These are phyloP conservation scores for Parmelia sp. DNA, from an alignment of 495 filamentous ascomycete genomes.

Conservation along the genomic window DNA sequence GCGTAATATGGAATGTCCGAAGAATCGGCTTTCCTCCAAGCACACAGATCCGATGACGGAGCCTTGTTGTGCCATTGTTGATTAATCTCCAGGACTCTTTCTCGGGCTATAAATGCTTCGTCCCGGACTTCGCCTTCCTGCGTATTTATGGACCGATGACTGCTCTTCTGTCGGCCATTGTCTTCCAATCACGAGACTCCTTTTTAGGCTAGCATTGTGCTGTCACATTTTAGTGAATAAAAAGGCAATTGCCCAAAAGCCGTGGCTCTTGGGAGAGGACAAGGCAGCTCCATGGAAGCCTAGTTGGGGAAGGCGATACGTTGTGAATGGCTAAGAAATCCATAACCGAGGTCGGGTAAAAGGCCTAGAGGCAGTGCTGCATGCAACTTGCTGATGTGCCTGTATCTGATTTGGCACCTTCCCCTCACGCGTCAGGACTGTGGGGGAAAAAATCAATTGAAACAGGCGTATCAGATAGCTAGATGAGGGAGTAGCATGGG, in stretches of 20 bases:
- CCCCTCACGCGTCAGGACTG: slow-evolving; percentile 10
- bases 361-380: slow-evolving; percentile 12
- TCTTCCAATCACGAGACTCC: background rate
- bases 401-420: slow-evolving; percentile 14
- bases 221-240: background rate
- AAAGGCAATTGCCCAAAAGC: background rate
- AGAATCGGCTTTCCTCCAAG: background rate
- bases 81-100: background rate
- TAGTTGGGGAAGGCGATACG: background rate
- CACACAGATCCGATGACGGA: background rate
- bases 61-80: background rate
- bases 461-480: background rate
- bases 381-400: slow-evolving; percentile 17
- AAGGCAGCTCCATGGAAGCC: background rate
- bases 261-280: background rate
- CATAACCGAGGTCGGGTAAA: slow-evolving; percentile 10
- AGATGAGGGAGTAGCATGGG: too few species aligned
- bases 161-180: background rate
- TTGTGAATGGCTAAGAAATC: background rate
- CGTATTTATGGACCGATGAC: background rate
- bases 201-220: background rate
- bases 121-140: background rate
- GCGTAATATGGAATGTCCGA: background rate
- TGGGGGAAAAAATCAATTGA: background rate
- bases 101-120: background rate